These are phyloP conservation scores for Penicillium sp. DNA, from an alignment of 2,329 filamentous ascomycete genomes.

Conservation along the genomic window DNA sequence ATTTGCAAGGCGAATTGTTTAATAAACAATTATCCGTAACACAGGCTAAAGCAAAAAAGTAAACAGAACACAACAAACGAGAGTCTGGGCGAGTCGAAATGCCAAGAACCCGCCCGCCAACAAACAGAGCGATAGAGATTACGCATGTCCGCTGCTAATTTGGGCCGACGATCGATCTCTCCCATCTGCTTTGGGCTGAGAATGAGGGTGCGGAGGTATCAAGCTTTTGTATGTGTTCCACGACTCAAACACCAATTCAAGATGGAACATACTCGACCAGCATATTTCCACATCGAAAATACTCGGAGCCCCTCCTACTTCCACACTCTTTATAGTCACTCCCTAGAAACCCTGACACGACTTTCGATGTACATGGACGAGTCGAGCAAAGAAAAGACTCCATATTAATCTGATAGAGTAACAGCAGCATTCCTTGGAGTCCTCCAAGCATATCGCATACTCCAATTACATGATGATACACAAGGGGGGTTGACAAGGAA, in stretches of 20 bases:
- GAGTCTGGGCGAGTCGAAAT: conserved; percentile 12
- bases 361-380: background rate
- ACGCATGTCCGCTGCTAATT: conserved; percentile 13
- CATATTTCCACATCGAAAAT: background rate
- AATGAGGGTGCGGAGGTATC: background rate
- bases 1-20: background rate
- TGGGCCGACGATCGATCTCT: conserved; percentile 15
- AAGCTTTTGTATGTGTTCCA: background rate
- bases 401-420: background rate
- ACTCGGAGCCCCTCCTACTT: background rate
- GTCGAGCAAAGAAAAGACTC: background rate
- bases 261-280: background rate
- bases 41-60: conserved; percentile 11
- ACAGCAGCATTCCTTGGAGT: background rate
- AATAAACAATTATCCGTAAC: background rate
- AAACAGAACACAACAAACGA: conserved; percentile 12
- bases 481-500: conserved; percentile 13
- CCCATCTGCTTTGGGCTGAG: background rate
- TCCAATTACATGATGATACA: background rate
- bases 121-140: conserved; percentile 8
- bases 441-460: background rate
- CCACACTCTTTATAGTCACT: background rate
- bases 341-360: background rate
- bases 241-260: background rate
- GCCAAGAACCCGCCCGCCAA: conserved; percentile 13